phyloP scores from a whole-genome alignment of 352 stramenopile species.

The Globisporangium viniferum region DNA sequence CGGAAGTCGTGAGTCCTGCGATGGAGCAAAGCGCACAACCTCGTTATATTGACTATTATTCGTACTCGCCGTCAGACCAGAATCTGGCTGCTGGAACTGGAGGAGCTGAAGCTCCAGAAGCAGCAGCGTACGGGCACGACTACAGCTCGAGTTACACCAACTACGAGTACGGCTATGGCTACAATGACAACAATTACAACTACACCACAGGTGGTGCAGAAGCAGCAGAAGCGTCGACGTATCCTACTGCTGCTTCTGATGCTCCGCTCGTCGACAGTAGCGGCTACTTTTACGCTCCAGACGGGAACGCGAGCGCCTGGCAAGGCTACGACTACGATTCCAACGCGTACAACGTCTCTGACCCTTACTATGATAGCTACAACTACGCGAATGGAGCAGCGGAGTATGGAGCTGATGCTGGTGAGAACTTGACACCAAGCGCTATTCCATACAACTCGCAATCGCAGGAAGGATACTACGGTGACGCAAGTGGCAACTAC shows the following conservation, averaged over 20 bases:
- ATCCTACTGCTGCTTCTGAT: neutral
- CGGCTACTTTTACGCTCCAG: constrained; percentile 29
- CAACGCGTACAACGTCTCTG: neutral
- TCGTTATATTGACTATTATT: neutral
- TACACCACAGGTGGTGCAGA: neutral
- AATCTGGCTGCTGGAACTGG: neutral
- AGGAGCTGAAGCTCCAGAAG: neutral
- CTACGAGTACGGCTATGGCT: constrained; percentile 29
- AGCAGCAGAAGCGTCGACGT: neutral
- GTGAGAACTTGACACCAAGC: neutral
- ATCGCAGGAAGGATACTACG: neutral
- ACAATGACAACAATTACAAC: constrained; percentile 10
- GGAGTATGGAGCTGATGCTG: neutral
- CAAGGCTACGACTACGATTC: constrained; percentile 24
- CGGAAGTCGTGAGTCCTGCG: neutral
- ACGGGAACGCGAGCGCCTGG: constrained; percentile 32
- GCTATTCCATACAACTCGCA: neutral
- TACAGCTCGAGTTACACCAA: constrained; percentile 15
- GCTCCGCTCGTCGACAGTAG: constrained; percentile 24
- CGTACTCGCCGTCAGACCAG: neutral
- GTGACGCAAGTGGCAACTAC: neutral
- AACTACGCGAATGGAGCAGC: constrained; percentile 6
- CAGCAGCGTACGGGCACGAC: constrained; percentile 21
- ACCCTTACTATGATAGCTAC: neutral
- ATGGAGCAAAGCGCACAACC: neutral